Base-by-base conservation (phyloP, 108 stramenopile species). In the Skeletonema marinoi region DNA sequence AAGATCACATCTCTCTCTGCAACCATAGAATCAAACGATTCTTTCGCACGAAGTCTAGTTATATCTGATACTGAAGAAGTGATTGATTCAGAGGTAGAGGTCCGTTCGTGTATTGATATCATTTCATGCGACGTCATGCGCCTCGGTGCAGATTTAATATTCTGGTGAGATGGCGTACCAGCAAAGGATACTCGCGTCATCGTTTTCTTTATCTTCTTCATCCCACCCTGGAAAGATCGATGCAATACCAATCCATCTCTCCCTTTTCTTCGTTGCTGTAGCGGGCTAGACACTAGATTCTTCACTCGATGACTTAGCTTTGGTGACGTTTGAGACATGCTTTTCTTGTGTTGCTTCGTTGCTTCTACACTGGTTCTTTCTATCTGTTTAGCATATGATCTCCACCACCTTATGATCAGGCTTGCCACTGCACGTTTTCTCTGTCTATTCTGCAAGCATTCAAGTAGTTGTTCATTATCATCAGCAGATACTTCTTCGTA, bases 21-120 rank as follows among this genome's bases (percentile, higher is more conserved):
- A 9, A 25, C 32, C 77, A 71, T 78, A 10, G 4, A 29, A 5
- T 67, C 21, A 46, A 36, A 75, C 2, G 67, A 75, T 75, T 75
- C 74, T 14, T 60, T 44, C n/a, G 31, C 74, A 39, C 59, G 36
- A 14, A 4, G 4, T 32, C 21, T 60, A 3, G 35, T 66, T 38
- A 16, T 46, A 17, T 58, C 9, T 25, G n/a, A 19, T 29, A 56
- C 10, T 0, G 32, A 16, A 17, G 63, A 21, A 35, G 56, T 7
- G 21, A 9, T 50, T 50, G 17, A 10, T 17, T 41, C 11, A 7
- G 12, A 35, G 48, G 38, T 6, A 36, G 6, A 6, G 35, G 35
- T 36, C 35, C 1, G 35, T 36, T 36, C 35, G 1, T 36, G 1
- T 36, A 36, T 6, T 1, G 35, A 36, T 36, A 6, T 6, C 6